Evolutionary conservation across 179 eudicot genomes (phyloP).

Genomic region (Silene coronaria): DNA sequence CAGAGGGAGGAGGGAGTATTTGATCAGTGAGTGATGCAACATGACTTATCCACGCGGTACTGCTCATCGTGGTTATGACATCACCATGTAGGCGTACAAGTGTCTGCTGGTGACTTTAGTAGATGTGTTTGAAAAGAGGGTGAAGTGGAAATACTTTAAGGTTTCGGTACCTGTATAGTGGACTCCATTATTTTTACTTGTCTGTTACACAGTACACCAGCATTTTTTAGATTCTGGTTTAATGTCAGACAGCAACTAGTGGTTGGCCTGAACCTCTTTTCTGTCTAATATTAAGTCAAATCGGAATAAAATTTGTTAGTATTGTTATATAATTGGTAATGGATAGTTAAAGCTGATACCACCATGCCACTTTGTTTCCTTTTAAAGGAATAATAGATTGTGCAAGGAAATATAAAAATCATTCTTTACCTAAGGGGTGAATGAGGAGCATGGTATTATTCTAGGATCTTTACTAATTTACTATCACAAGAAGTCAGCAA

Average conservation of each 20-base stretch:
- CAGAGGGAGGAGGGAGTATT: too few species aligned
- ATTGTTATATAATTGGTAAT: conserved; percentile 19
- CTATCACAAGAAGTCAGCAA: not conserved
- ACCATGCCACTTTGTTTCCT: conserved; percentile 24
- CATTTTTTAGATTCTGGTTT: conserved; percentile 22
- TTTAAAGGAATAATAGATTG: conserved; percentile 23
- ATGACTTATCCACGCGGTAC: not conserved
- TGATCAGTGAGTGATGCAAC: not conserved
- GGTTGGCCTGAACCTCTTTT: conserved; percentile 8
- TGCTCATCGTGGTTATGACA: not conserved
- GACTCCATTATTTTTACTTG: conserved; percentile 23
- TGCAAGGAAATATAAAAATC: conserved; percentile 6
- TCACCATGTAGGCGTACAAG: not conserved
- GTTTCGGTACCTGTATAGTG: conserved; percentile 19
- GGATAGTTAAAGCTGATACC: conserved; percentile 28
- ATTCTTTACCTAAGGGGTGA: conserved; percentile 16
- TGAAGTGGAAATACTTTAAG: conserved; percentile 2
- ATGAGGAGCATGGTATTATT: conserved; percentile 16
- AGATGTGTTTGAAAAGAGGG: not conserved
- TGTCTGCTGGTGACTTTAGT: not conserved
- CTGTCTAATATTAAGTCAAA: conserved; percentile 23
- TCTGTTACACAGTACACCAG: conserved; percentile 11
- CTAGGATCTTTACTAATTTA: conserved; percentile 17
- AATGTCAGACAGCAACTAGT: conserved; percentile 13
- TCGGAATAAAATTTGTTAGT: conserved; percentile 11